Conservation (phyloP, 495 filamentous ascomycete species). For the Aspergillus olivimuriae region DNA sequence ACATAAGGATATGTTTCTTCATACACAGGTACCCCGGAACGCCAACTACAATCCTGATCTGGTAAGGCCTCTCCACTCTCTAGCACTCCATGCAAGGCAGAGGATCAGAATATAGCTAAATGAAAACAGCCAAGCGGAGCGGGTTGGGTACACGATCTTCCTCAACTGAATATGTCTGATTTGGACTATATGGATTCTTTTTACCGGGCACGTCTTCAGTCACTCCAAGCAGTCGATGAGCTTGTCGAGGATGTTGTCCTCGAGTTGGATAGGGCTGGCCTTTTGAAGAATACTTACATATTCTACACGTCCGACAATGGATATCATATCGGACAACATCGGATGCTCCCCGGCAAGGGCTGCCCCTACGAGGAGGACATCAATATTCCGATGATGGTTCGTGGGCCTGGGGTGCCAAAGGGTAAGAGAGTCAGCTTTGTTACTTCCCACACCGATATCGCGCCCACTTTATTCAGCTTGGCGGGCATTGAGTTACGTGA, state of each 20-base stretch:
- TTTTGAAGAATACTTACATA: slow-evolving; percentile 61
- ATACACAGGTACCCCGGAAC: too few species aligned
- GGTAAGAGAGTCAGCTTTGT: slow-evolving; percentile 41
- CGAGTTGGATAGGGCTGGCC: slow-evolving; percentile 39
- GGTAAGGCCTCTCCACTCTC: too few species aligned
- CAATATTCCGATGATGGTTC: slow-evolving; percentile 54
- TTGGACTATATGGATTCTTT: slow-evolving; percentile 60
- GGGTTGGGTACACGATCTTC: slow-evolving; percentile 50
- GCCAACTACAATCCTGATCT: too few species aligned
- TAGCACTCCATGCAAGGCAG: too few species aligned
- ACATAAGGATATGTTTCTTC: too few species aligned
- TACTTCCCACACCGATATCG: slow-evolving; percentile 61
- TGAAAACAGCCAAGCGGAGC: slow-evolving; percentile 44
- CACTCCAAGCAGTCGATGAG: slow-evolving; percentile 63
- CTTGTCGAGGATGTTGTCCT: slow-evolving; percentile 50
- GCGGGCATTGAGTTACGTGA: slow-evolving; percentile 30
- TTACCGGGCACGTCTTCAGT: slow-evolving; percentile 51
- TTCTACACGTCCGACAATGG: slow-evolving; percentile 66
- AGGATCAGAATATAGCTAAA: too few species aligned
- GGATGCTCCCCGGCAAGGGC: slow-evolving; percentile 61
- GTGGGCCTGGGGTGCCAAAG: slow-evolving; percentile 49
- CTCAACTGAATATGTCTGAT: slow-evolving; percentile 40
- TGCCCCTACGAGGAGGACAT: slow-evolving; percentile 66
- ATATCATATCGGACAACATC: slow-evolving; percentile 64
- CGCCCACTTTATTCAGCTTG: slow-evolving; percentile 53